Percentiles rank a stretch among this genome's conserved stretches.
These are phyloP conservation scores for Dactylellina leptospora DNA, from an alignment of 2,329 filamentous ascomycete genomes.

Conservation along the genomic window DNA sequence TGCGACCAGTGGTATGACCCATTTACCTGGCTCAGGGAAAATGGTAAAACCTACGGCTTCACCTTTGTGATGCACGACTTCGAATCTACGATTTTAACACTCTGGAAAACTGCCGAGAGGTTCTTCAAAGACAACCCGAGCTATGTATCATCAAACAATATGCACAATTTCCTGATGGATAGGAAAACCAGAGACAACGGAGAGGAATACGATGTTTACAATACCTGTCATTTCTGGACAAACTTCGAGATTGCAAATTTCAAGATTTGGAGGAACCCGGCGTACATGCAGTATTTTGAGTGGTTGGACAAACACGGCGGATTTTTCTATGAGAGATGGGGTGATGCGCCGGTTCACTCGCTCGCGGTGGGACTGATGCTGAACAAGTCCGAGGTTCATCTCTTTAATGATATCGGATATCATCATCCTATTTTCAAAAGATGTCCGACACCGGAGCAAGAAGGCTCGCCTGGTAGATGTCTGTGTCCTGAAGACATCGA, in stretches of 20 bases:
- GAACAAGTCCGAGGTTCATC: conserved; percentile 27
- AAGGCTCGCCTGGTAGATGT: conserved; percentile 15
- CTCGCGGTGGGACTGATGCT: conserved; percentile 25
- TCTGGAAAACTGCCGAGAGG: conserved; percentile 10
- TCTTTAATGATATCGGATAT: conserved; percentile 40
- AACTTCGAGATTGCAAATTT: conserved; percentile 32
- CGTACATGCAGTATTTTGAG: conserved; percentile 33
- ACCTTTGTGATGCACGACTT: conserved; percentile 22
- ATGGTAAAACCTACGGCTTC: conserved; percentile 31
- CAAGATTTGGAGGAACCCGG: conserved; percentile 21
- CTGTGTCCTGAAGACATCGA: conserved; percentile 17
- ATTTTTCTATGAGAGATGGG: conserved; percentile 40
- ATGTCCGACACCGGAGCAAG: conserved; percentile 9
- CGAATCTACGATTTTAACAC: conserved; percentile 5
- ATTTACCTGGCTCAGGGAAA: conserved; percentile 29
- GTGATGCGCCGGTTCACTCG: conserved; percentile 32
- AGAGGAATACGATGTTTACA: conserved; percentile 12
- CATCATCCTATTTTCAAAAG: conserved; percentile 16
- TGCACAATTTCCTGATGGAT: conserved; percentile 13
- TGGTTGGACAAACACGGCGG: conserved; percentile 14
- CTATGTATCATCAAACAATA: conserved; percentile 12
- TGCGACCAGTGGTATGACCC: conserved; percentile 37
- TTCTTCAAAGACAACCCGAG: conserved; percentile 28
- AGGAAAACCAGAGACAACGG: conserved; percentile 2
- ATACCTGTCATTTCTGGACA: conserved; percentile 40